phyloP scores from a whole-genome alignment of 2,329 filamentous ascomycete species.

The Xylariales sp. region DNA sequence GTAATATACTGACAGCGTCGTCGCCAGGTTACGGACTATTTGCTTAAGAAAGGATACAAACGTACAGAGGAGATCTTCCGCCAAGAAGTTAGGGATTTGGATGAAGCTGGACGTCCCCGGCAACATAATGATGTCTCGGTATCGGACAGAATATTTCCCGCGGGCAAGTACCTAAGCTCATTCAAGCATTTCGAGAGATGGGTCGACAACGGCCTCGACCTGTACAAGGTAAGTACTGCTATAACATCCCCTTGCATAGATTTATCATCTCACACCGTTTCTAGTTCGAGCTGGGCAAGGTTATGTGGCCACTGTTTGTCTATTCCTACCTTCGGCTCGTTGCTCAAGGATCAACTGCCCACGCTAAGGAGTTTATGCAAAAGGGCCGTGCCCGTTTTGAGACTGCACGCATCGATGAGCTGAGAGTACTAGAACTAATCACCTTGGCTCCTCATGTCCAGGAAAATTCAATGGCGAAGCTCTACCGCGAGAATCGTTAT shows the following conservation, averaged over 20 bases:
- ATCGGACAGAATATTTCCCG: conserved; percentile 55
- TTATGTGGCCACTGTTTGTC: conserved; percentile 94
- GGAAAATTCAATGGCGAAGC: conserved; percentile 79
- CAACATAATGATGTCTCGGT: conserved; percentile 74
- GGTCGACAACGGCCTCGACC: conserved; percentile 90
- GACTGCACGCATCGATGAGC: conserved; percentile 80
- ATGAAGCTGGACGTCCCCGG: conserved; percentile 82
- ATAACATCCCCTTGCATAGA: not conserved
- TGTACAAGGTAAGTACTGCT: conserved; percentile 79
- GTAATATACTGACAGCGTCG: conserved; percentile 11
- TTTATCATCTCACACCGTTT: conserved; percentile 26
- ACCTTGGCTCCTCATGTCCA: conserved; percentile 81
- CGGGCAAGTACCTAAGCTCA: conserved; percentile 78
- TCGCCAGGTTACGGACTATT: conserved; percentile 83
- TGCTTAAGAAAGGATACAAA: conserved; percentile 94
- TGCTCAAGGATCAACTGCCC: conserved; percentile 74
- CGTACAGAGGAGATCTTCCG: conserved; percentile 92
- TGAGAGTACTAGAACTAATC: conserved; percentile 79
- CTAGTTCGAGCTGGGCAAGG: conserved; percentile 84
- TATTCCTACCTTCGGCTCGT: conserved; percentile 90
- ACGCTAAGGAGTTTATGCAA: conserved; percentile 79
- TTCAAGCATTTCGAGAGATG: conserved; percentile 81
- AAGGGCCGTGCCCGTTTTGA: conserved; percentile 77
- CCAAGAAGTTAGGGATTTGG: conserved; percentile 86
- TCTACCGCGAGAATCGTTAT: conserved; percentile 90